Conservation (phyloP, 768 basidiomycete species). For the Mycena galopus region DNA sequence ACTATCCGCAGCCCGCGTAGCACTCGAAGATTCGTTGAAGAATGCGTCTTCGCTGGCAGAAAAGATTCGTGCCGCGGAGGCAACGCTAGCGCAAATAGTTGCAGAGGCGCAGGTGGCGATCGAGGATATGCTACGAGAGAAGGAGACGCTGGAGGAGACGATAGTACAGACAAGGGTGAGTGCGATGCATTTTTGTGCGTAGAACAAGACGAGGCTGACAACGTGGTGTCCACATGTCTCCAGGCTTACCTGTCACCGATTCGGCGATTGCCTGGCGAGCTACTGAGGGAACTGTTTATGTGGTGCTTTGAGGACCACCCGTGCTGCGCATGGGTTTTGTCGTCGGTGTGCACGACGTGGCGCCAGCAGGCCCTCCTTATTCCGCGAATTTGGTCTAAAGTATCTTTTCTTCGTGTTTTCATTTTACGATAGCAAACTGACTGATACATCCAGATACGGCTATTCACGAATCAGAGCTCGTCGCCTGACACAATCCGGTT, state of each 20-base stretch:
- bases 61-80: conserved; percentile 67
- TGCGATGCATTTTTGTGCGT: neutral
- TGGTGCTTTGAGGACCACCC: conserved; percentile 77
- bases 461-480: conserved; percentile 75
- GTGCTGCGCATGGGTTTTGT: conserved; percentile 82
- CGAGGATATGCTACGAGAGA: conserved; percentile 65
- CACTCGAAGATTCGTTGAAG: conserved; percentile 36
- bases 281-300: conserved; percentile 80
- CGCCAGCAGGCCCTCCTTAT: conserved; percentile 73
- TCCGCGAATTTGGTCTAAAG: conserved; percentile 84
- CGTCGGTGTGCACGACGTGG: conserved; percentile 78
- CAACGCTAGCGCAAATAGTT: conserved; percentile 69
- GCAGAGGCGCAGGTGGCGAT: conserved; percentile 67
- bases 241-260: conserved; percentile 81
- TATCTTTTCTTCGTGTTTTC: conserved; percentile 43
- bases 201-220: neutral
- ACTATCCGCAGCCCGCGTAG: conserved; percentile 24
- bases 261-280: conserved; percentile 75
- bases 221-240: conserved; percentile 31
- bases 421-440: neutral
- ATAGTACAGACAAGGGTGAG: conserved; percentile 54
- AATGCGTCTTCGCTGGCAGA: conserved; percentile 46
- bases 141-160: conserved; percentile 60
- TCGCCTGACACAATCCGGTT: conserved; percentile 85
- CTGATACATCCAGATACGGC: conserved; percentile 67